Percentiles rank a stretch among this genome's conserved stretches.
Evolutionary conservation across 768 basidiomycete species (phyloP).

Genomic region (Lactarius evosmus): DNA sequence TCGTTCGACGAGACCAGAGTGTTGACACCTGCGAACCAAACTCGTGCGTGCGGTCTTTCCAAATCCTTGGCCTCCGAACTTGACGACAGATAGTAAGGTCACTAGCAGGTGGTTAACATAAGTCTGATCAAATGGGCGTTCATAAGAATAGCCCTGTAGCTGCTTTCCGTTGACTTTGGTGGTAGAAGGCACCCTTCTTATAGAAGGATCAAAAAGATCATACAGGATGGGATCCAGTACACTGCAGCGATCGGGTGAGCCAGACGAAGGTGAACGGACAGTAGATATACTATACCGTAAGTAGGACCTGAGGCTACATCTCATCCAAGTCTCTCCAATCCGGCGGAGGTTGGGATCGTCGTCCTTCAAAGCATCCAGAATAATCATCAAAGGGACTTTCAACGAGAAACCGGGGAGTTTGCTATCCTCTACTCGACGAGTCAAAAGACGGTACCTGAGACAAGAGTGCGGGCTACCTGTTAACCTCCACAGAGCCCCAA

Average conservation of each 20-base stretch:
- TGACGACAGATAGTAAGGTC: conserved; percentile 68
- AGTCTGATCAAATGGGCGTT: conserved; percentile 72
- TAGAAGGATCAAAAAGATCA: conserved; percentile 69
- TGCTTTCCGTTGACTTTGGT: conserved; percentile 62
- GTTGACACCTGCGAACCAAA: conserved; percentile 59
- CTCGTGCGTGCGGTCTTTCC: conserved; percentile 67
- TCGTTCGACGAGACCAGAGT: conserved; percentile 58
- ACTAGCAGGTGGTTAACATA: conserved; percentile 73
- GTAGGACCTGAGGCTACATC: conserved; percentile 88
- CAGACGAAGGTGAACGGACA: not conserved
- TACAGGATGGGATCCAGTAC: conserved; percentile 84
- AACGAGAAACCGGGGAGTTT: conserved; percentile 78
- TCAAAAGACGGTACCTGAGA: conserved; percentile 10
- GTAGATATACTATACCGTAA: conserved; percentile 54
- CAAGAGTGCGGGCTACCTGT: conserved; percentile 52
- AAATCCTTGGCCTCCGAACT: conserved; percentile 89
- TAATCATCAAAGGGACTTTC: conserved; percentile 81
- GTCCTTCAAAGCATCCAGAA: conserved; percentile 77
- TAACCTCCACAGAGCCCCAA: conserved; percentile 89
- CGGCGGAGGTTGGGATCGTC: conserved; percentile 72
- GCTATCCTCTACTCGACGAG: conserved; percentile 61
- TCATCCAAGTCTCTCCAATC: conserved; percentile 95
- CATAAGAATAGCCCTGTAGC: conserved; percentile 64
- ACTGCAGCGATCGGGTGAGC: conserved; percentile 40
- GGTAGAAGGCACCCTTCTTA: conserved; percentile 49